A percentile compares a stretch with the other conserved stretches of the same genome.
phyloP scores from a whole-genome alignment of 257 asterid species.

The Ilex aquifolium region DNA sequence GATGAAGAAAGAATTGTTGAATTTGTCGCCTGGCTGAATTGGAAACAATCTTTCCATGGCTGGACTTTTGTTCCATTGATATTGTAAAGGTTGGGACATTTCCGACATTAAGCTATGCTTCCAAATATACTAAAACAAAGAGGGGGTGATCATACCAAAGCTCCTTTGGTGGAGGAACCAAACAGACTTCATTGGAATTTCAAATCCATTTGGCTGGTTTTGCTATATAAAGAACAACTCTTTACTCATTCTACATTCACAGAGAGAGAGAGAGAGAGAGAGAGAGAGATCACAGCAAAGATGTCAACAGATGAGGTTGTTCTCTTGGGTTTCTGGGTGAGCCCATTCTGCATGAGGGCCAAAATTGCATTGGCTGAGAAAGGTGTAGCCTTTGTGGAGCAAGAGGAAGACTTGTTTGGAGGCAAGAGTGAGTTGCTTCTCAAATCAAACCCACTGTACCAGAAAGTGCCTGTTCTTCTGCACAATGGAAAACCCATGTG shows the following conservation, averaged over 20 bases:
- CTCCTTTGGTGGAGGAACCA: neutral
- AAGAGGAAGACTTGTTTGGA: constrained; percentile 49
- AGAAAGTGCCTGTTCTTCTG: constrained; percentile 71
- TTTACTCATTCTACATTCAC: neutral
- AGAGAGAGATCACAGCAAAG: neutral
- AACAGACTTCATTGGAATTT: constrained; percentile 1
- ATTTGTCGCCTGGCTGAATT: too few species aligned
- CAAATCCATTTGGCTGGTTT: too few species aligned
- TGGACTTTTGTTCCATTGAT: too few species aligned
- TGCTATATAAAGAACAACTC: neutral
- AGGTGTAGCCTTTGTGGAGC: constrained; percentile 36
- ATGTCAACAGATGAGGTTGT: constrained; percentile 46
- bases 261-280: neutral
- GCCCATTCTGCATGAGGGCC: constrained; percentile 56
- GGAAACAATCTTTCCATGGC: too few species aligned
- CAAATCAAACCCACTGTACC: constrained; percentile 59
- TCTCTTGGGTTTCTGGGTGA: constrained; percentile 51
- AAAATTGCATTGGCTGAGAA: constrained; percentile 58
- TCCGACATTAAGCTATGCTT: too few species aligned
- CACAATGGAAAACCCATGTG: constrained; percentile 55
- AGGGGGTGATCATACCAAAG: constrained; percentile 21
- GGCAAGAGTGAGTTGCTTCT: constrained; percentile 60
- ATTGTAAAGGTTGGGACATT: too few species aligned
- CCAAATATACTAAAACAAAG: too few species aligned
- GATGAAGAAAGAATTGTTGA: too few species aligned